These are phyloP conservation scores for Isochrysis galbana DNA, from an alignment of 78 protist genomes.

Conservation along the genomic window DNA sequence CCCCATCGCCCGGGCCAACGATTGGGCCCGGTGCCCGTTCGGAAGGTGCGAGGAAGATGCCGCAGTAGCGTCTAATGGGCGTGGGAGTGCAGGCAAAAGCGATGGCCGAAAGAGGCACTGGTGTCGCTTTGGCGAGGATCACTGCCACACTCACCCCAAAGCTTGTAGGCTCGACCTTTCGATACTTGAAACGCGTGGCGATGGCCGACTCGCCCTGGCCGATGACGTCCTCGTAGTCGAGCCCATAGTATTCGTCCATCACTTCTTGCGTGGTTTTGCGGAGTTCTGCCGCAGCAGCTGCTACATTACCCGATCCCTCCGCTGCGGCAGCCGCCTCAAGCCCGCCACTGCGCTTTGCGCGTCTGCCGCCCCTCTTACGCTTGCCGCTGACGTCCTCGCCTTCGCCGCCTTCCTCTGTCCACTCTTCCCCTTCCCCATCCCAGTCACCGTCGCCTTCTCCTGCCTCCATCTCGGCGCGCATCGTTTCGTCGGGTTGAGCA, in stretches of 20 bases:
- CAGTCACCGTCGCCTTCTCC: background rate
- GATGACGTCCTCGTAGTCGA: background rate
- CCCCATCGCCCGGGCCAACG: too few relatives aligned
- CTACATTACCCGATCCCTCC: background rate
- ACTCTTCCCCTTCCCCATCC: background rate
- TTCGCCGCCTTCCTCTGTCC: background rate
- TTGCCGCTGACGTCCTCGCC: background rate
- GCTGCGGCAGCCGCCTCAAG: background rate
- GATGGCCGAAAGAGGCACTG: too few relatives aligned
- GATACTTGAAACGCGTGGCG: background rate
- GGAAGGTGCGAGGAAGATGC: too few relatives aligned
- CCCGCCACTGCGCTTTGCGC: too few relatives aligned
- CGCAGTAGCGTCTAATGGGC: too few relatives aligned
- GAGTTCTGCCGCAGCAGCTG: background rate
- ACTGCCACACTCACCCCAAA: background rate
- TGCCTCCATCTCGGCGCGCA: background rate
- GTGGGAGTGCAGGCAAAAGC: too few relatives aligned
- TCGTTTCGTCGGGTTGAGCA: background rate
- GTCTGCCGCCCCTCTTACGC: background rate
- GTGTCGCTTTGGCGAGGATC: too few relatives aligned
- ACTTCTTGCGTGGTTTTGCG: background rate
- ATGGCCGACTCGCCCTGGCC: background rate
- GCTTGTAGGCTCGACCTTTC: background rate
- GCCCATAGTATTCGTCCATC: constrained; percentile 22
- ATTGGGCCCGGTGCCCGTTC: too few relatives aligned